Base-by-base conservation (phyloP, 306 rosid species). In the Crotalaria pallida region DNA sequence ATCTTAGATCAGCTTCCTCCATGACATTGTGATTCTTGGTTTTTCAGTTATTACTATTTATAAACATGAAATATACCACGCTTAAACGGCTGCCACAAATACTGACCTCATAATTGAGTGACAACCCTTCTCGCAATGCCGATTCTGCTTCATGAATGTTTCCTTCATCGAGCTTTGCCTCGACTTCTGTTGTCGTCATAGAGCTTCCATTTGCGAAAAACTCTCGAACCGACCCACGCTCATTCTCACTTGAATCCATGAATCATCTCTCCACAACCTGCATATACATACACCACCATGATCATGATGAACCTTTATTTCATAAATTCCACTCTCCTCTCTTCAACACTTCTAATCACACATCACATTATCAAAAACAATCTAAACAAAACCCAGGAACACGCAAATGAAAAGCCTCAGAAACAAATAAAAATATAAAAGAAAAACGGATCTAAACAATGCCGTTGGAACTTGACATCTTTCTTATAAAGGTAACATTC, bases 91-190 rank as follows among this genome's bases (percentile, higher is more conserved):
- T 24, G 15, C 52, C 22, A 6, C 6, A 17, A 72, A 79, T 66
- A 50, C 57, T 31, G 17, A 88, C 99, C 99, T 94, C 97, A 55
- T 71, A 88, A 80, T 80, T 94, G 84, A 94, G 83, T 0, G 97
- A 90, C 75, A 94, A 77, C 16, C 99, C 99, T 21, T 94, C 97
- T 50, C 88, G 80, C 73, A 94, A 71, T 9, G 99, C 82, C 4
- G 88, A 64, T 77, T 94, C 99, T 0, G 99, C 99, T 74, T 84
- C 97, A 74, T 91, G 85, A 79, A 91, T 88, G 58, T 94, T 88
- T 65, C 99, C 99, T 81, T 89, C 86, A 63, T 91, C 97, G 3
- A 94, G 95, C 79, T 84, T 91, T 10, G 91, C 96, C 69, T 89
- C 95, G 57, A 91, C 84, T 53, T 85, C 99, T 0, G 85, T 23